Evolutionary conservation across 2,329 filamentous ascomycete species (phyloP), one percentile per base, ranked within the genome.

Genomic region (Teratosphaeria gauchensis): DNA sequence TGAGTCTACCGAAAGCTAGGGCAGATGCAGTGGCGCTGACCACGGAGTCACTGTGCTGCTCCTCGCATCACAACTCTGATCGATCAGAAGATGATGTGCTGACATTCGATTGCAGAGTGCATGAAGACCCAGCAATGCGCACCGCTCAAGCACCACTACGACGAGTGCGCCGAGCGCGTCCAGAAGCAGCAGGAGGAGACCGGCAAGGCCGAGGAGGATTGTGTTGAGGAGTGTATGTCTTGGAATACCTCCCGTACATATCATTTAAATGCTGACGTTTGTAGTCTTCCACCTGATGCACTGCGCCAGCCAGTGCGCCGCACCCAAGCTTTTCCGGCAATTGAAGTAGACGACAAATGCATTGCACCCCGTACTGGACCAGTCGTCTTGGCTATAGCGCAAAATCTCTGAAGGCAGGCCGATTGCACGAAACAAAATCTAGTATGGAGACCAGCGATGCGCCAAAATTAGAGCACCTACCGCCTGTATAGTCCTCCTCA

Each of bases 281-380:
- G 14, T 69, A 96, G 92, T 96, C 83, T 99, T 99, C 88, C 92
- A 99, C 79, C 89, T 99, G 70, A 87, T 89, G 70, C 94, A 97
- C 83, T 99, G 94, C 81, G 90, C 92, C 64, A 89, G 84, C 71
- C 81, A 87, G 74, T 99, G 94, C 76, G 92, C 94, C 64, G 94
- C 94, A 58, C 92, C 92, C 72, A 96, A 96, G 86, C 88, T 99
- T 71, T 99, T 90, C 85, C 84, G 86, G 66, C 80, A 86, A 77
- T 88, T 97, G 75, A 95, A 92, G 84, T 97, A 95, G 64, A 71
- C 58, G 28, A 56, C 3, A 28, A 32, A 48, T 21, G 42, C 42
- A 48, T 48, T 48, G 42, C n/a, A 19, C 42, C 21, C 16, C 16
- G 19, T 11, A 19, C 42, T 8, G 9, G n/a, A 48, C 4, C 16